phyloP scores from a whole-genome alignment of 129 eudicot species.

The Ambrosia artemisiifolia region DNA sequence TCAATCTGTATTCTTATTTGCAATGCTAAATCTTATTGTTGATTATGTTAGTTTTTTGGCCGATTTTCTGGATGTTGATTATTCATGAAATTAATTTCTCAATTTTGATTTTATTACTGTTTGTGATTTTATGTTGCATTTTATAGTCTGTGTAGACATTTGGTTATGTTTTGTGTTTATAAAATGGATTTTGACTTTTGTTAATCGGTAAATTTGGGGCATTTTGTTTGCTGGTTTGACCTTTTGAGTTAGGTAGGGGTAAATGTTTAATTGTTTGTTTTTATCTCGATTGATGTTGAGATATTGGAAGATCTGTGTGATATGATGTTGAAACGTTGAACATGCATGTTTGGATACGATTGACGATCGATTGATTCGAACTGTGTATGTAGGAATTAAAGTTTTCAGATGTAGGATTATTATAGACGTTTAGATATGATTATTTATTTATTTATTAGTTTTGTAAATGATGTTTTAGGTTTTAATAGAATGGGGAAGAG shows the following conservation, averaged over 20 bases:
- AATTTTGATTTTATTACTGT: neutral
- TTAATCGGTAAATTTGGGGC: neutral
- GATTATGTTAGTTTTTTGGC: no score
- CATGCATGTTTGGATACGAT: neutral
- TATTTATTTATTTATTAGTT: neutral
- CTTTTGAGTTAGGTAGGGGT: neutral
- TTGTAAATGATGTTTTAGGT: neutral
- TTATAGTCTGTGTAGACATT: neutral
- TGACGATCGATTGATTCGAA: neutral
- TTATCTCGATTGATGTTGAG: conserved; percentile 8
- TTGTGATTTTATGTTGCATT: neutral
- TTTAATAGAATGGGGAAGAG: conserved; percentile 47
- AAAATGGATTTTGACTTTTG: neutral
- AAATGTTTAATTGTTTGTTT: neutral
- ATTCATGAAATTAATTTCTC: no score
- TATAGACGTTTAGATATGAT: neutral
- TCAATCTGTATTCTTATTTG: no score
- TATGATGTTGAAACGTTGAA: neutral
- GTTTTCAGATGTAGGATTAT: neutral
- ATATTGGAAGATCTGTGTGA: neutral
- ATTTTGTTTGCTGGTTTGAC: neutral
- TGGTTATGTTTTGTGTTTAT: neutral
- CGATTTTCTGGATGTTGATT: no score
- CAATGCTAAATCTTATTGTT: no score
- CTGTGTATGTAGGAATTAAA: neutral